Evolutionary conservation across 2,329 filamentous ascomycete species (phyloP).

Genomic region (Magnaporthales sp.): DNA sequence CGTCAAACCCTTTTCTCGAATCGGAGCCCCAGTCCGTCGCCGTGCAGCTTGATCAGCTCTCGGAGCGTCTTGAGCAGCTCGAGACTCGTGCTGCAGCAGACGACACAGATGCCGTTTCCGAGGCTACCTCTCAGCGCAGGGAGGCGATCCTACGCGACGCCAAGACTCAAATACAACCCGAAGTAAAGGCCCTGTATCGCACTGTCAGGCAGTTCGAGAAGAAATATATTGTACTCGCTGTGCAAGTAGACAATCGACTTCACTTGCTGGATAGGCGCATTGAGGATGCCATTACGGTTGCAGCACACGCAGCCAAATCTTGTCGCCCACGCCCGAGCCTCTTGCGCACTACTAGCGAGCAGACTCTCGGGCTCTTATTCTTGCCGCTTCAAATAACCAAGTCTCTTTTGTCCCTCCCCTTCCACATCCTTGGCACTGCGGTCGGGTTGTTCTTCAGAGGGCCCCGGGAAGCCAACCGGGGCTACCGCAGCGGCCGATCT

Average conservation of each 20-base stretch:
- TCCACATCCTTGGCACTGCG: not conserved
- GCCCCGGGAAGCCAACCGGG: not conserved
- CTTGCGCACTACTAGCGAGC: constrained; percentile 28
- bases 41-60: constrained; percentile 46
- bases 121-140: constrained; percentile 3
- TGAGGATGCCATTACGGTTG: constrained; percentile 72
- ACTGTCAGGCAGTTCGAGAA: constrained; percentile 90
- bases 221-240: constrained; percentile 64
- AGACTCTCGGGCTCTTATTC: constrained; percentile 22
- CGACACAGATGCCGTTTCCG: constrained; percentile 12
- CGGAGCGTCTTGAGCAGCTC: constrained; percentile 58
- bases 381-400: constrained; percentile 1
- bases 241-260: constrained; percentile 69
- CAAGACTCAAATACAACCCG: constrained; percentile 60
- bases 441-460: not conserved
- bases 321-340: constrained; percentile 24
- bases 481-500: constrained; percentile 3
- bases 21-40: constrained; percentile 19
- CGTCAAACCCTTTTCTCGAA: constrained; percentile 34
- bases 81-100: constrained; percentile 47
- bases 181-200: constrained; percentile 80
- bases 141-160: constrained; percentile 43
- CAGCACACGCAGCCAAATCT: constrained; percentile 60
- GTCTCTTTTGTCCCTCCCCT: not conserved
- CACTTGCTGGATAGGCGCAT: constrained; percentile 62